Conservation (phyloP, 164 flowering plant species). For the Annona squamosa region DNA sequence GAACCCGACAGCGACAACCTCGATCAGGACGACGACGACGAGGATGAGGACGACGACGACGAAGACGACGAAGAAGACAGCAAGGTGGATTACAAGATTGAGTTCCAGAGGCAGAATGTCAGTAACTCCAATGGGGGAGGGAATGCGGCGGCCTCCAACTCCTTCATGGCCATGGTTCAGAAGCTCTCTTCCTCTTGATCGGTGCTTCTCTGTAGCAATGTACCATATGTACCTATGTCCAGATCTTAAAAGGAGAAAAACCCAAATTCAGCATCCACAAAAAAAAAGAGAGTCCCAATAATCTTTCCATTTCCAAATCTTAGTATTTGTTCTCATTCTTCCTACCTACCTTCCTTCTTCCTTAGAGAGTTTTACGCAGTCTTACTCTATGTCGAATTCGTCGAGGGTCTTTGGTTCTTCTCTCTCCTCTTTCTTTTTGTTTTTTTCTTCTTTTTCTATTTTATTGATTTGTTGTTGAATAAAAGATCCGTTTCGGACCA, state of each 20-base stretch:
- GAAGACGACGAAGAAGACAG: slow-evolving; percentile 30
- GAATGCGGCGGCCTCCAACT: slow-evolving; percentile 16
- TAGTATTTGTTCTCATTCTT: not conserved
- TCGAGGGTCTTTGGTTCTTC: not conserved
- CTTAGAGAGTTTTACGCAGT: slow-evolving; percentile 3
- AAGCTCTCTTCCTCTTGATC: slow-evolving; percentile 6
- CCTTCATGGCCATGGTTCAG: slow-evolving; percentile 52
- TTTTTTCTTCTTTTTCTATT: slow-evolving; percentile 7
- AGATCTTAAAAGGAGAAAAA: slow-evolving; percentile 1
- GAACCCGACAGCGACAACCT: slow-evolving; percentile 5
- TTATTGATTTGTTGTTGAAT: slow-evolving; percentile 38
- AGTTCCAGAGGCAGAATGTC: slow-evolving; percentile 37
- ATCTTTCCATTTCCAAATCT: not conserved
- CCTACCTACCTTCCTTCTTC: slow-evolving; percentile 3
- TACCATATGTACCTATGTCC: slow-evolving; percentile 13
- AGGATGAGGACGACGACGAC: slow-evolving; percentile 28
- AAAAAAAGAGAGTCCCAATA: not conserved
- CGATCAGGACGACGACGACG: slow-evolving; percentile 20
- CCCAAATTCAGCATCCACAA: not conserved
- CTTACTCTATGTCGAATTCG: slow-evolving; percentile 1
- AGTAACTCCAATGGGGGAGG: slow-evolving; percentile 33
- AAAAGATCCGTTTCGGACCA: slow-evolving; percentile 21
- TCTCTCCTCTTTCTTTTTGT: not conserved
- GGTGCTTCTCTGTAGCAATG: slow-evolving; percentile 12
- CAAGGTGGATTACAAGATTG: slow-evolving; percentile 39